Percentiles rank a stretch among this genome's conserved stretches.
Conservation (phyloP, 768 basidiomycete species). For the Daedalea quercina region DNA sequence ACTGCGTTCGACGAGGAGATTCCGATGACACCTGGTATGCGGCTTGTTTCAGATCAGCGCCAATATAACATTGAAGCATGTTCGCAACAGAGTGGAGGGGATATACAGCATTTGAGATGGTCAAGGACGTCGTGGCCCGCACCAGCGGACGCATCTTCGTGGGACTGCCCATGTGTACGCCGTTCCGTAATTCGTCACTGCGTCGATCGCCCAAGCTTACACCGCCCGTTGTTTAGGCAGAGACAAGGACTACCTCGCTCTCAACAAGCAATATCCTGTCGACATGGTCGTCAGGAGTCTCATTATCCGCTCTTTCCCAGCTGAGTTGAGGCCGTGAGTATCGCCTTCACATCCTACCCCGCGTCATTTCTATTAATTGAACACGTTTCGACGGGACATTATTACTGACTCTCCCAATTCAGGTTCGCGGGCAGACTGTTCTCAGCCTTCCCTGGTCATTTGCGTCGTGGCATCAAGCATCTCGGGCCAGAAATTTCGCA, state of each 20-base stretch:
- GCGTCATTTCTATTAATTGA: constrained; percentile 5
- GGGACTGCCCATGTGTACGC: constrained; percentile 41
- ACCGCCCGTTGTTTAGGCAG: constrained; percentile 27
- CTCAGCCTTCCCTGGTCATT: too few relatives aligned
- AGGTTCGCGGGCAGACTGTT: not conserved
- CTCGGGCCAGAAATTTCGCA: constrained; percentile 24
- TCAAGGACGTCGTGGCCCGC: constrained; percentile 32
- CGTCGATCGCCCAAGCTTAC: not conserved
- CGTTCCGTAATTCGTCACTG: not conserved
- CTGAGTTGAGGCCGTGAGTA: constrained; percentile 25
- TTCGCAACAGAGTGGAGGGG: constrained; percentile 37
- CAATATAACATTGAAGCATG: too few relatives aligned
- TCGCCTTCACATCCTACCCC: not conserved
- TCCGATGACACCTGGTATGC: constrained; percentile 6
- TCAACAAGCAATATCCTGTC: constrained; percentile 26
- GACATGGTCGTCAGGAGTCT: constrained; percentile 17
- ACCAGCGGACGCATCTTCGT: constrained; percentile 41
- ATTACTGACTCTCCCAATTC: not conserved
- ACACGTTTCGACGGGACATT: constrained; percentile 4
- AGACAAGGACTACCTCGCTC: constrained; percentile 28
- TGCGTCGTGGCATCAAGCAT: constrained; percentile 8
- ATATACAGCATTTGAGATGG: constrained; percentile 15
- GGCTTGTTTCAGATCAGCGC: too few relatives aligned
- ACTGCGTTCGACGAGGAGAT: constrained; percentile 24
- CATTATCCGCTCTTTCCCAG: constrained; percentile 26